Base-by-base conservation (phyloP, 192 early-diverging fungal species). In the Coemansia pectinata region DNA sequence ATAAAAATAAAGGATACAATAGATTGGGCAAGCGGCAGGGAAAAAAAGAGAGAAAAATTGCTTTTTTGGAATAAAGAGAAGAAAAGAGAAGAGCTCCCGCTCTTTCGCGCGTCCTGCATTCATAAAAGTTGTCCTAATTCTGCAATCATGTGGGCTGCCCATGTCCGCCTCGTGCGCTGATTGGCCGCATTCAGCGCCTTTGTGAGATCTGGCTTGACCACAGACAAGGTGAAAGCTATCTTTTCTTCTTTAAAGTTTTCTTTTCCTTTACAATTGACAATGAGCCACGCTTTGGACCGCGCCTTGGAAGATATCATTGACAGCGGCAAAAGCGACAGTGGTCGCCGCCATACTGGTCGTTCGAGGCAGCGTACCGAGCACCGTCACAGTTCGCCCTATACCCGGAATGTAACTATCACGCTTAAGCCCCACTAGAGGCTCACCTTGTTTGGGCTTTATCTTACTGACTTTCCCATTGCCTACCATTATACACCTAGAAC, bases 251-350 rank as follows among this genome's bases (percentile, higher is more conserved):
- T 27, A 2, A 12, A 11, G 10, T 55, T 50, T 9, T 10, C 15
- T 31, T 23, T 62, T 69, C 6, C 0, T 25, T 58, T 3, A 7
- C 33, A 3, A 8, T 60, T n/a, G 14, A 63, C 21, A 19, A 80
- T 80, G 74, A 68, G 36, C 19, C 33, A 42, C 27, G 65, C 72
- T 41, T 59, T 81, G 17, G 71, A 80, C 50, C 79, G 70, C 47
- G 72, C 83, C 0, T 73, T 85, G 31, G 78, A 80, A 39, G 79
- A 81, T 45, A 85, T 81, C 12, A 85, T 78, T 38, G 44, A 45
- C 19, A 63, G 57, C 21, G 61, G 52, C 47, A 38, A 23, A 38
- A 47, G 42, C 2, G 34, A 52, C 59, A 61, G 34, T 14, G 21
- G 59, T 8, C 59, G 59, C 12, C 59, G 59, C 21, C 21, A n/a